phyloP scores from a whole-genome alignment of 2,329 filamentous ascomycete genomes.

The Diaporthe sp. region DNA sequence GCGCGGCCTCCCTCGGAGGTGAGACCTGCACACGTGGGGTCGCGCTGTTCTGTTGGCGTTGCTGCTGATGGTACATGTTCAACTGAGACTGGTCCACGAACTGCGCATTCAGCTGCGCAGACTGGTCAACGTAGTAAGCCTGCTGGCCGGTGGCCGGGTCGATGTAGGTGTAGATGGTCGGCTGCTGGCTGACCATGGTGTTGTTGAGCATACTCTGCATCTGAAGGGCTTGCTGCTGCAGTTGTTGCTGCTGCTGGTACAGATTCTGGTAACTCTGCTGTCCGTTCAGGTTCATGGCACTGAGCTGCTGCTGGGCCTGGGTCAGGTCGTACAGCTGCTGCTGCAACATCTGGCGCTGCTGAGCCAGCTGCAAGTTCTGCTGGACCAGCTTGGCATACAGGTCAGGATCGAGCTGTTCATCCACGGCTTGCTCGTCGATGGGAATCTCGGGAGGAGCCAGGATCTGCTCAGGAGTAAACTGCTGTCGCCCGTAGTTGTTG shows the following conservation, averaged over 20 bases:
- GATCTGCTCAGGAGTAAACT: conserved; percentile 89
- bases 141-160: conserved; percentile 90
- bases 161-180: conserved; percentile 85
- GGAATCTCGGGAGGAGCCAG: conserved; percentile 86
- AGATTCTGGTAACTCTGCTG: conserved; percentile 75
- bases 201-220: conserved; percentile 66
- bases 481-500: conserved; percentile 52
- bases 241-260: conserved; percentile 58
- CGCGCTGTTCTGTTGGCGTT: conserved; percentile 65
- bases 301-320: conserved; percentile 85
- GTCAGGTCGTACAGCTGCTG: conserved; percentile 91
- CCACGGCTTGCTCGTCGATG: conserved; percentile 73
- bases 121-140: conserved; percentile 82
- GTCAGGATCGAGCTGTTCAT: conserved; percentile 85
- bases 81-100: conserved; percentile 41
- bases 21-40: conserved; percentile 86
- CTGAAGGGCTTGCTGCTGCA: conserved; percentile 73
- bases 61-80: conserved; percentile 61
- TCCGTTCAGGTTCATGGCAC: conserved; percentile 78
- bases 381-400: conserved; percentile 91
- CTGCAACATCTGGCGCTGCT: conserved; percentile 95
- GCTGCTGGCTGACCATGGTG: conserved; percentile 71
- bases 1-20: conserved; percentile 76
- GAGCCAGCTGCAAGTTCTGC: conserved; percentile 91
- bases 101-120: conserved; percentile 56